Percentiles rank a stretch among this genome's conserved stretches.
These are phyloP conservation scores for Teunomyces stri DNA, from an alignment of 805 yeast genomes.

Conservation along the genomic window DNA sequence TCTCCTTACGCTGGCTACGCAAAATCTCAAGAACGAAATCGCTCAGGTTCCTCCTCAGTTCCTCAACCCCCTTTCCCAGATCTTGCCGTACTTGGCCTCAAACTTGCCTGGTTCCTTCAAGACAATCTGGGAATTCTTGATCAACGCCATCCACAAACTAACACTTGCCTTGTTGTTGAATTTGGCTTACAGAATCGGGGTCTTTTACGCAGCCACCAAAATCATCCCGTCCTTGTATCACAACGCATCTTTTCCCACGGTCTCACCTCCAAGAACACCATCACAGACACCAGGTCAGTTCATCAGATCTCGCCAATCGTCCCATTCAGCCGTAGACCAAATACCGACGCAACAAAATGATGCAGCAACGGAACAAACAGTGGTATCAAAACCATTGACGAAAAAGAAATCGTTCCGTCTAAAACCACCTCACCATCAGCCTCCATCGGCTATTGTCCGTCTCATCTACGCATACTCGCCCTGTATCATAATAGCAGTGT, in stretches of 20 bases:
- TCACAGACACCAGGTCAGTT: slow-evolving; percentile 13
- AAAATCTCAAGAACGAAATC: slow-evolving; percentile 31
- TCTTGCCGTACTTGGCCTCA: slow-evolving; percentile 47
- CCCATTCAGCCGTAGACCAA: slow-evolving; percentile 9
- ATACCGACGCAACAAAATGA: not conserved
- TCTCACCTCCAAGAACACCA: slow-evolving; percentile 42
- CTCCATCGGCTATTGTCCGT: slow-evolving; percentile 42
- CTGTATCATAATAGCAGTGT: slow-evolving; percentile 89
- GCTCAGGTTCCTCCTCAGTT: slow-evolving; percentile 37
- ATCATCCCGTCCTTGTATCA: slow-evolving; percentile 77
- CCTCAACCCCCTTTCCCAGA: slow-evolving; percentile 22
- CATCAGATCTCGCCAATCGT: slow-evolving; percentile 32
- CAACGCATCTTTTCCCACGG: slow-evolving; percentile 30
- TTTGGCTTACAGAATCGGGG: slow-evolving; percentile 79
- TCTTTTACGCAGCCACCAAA: slow-evolving; percentile 88
- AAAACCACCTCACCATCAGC: slow-evolving; percentile 16
- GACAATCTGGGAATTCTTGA: slow-evolving; percentile 53
- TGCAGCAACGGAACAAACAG: not conserved
- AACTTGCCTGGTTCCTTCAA: slow-evolving; percentile 53
- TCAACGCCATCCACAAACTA: slow-evolving; percentile 55
- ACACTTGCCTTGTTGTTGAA: slow-evolving; percentile 81
- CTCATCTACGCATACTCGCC: slow-evolving; percentile 87
- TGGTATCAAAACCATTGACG: not conserved
- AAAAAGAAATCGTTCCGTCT: slow-evolving; percentile 14
- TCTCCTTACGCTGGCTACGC: slow-evolving; percentile 33